These are phyloP conservation scores for Triadica sebifera DNA, from an alignment of 345 rosid species.

Conservation along the genomic window DNA sequence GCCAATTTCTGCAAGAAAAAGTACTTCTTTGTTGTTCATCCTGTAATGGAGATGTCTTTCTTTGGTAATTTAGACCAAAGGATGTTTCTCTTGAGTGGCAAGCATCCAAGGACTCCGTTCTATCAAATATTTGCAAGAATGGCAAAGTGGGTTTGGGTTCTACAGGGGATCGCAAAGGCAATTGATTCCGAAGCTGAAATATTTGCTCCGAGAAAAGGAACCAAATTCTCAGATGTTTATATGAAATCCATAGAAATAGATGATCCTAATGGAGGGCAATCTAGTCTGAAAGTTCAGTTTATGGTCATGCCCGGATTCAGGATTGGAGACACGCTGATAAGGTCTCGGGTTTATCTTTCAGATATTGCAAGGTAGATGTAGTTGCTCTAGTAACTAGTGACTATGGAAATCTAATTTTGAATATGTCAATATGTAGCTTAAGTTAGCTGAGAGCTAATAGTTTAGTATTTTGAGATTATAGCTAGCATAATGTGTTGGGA, in stretches of 20 bases:
- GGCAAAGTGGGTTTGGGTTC: slow-evolving; percentile 61
- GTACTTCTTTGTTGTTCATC: slow-evolving; percentile 60
- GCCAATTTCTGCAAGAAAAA: slow-evolving; percentile 47
- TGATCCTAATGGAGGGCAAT: slow-evolving; percentile 15
- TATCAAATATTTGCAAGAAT: slow-evolving; percentile 53
- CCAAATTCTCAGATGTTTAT: slow-evolving; percentile 39
- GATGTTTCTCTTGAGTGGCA: slow-evolving; percentile 43
- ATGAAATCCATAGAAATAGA: slow-evolving; percentile 45
- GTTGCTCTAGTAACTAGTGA: background rate
- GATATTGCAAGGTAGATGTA: slow-evolving; percentile 4
- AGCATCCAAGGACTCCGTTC: slow-evolving; percentile 62
- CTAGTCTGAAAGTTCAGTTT: slow-evolving; percentile 42
- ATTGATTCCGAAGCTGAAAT: slow-evolving; percentile 47
- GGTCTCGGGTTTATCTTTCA: slow-evolving; percentile 51
- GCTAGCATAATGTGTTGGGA: slow-evolving; percentile 7
- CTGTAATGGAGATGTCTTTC: slow-evolving; percentile 56
- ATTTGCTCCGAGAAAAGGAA: slow-evolving; percentile 48
- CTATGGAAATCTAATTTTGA: slow-evolving; percentile 6
- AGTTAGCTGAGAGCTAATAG: slow-evolving; percentile 9
- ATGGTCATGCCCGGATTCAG: slow-evolving; percentile 65
- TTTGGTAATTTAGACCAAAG: slow-evolving; percentile 65
- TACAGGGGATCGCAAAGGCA: slow-evolving; percentile 44
- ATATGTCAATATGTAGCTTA: slow-evolving; percentile 6
- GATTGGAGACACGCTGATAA: slow-evolving; percentile 40
- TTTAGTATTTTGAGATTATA: slow-evolving; percentile 9